A percentile compares a stretch with the other conserved stretches of the same genome.
phyloP scores from a whole-genome alignment of 805 yeast species.

The Blastobotrys robertii region DNA sequence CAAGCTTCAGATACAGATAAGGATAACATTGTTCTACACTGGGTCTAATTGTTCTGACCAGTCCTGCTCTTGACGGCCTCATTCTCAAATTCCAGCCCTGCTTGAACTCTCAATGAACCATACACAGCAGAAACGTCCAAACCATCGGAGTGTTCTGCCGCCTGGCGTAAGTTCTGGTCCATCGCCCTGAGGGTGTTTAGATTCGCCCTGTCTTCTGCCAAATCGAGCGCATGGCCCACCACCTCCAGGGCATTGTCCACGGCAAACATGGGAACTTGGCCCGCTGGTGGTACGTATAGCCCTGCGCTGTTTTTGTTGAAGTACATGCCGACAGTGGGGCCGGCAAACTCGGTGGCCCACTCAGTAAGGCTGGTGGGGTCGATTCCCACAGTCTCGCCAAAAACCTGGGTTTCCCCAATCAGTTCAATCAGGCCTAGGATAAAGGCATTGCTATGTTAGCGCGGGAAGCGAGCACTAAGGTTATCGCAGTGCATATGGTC shows the following conservation, averaged over 20 bases:
- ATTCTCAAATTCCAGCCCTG: constrained; percentile 23
- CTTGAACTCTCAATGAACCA: constrained; percentile 19
- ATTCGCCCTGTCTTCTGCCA: constrained; percentile 2
- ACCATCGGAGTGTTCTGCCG: constrained; percentile 9
- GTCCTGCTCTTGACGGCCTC: constrained; percentile 12
- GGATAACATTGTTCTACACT: too few relatives aligned
- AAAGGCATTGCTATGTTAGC: constrained; percentile 22
- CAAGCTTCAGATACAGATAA: too few relatives aligned
- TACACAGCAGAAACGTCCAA: constrained; percentile 21
- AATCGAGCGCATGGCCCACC: constrained; percentile 18
- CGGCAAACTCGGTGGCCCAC: constrained; percentile 12
- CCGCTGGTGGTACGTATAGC: constrained; percentile 13
- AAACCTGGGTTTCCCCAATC: constrained; percentile 4
- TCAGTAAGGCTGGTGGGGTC: constrained; percentile 13
- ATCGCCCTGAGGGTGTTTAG: constrained; percentile 16
- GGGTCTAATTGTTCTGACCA: too few relatives aligned
- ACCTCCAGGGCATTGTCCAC: constrained; percentile 15
- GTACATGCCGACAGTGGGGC: constrained; percentile 13
- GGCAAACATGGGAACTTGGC: constrained; percentile 16
- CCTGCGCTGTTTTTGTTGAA: constrained; percentile 13
- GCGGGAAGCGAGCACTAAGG: too few relatives aligned
- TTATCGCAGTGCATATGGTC: too few relatives aligned
- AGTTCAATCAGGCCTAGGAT: constrained; percentile 23
- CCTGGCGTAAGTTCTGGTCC: constrained; percentile 11
- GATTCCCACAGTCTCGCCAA: constrained; percentile 22